These are phyloP conservation scores for Alnus rubra DNA, from an alignment of 306 rosid genomes.

Conservation along the genomic window DNA sequence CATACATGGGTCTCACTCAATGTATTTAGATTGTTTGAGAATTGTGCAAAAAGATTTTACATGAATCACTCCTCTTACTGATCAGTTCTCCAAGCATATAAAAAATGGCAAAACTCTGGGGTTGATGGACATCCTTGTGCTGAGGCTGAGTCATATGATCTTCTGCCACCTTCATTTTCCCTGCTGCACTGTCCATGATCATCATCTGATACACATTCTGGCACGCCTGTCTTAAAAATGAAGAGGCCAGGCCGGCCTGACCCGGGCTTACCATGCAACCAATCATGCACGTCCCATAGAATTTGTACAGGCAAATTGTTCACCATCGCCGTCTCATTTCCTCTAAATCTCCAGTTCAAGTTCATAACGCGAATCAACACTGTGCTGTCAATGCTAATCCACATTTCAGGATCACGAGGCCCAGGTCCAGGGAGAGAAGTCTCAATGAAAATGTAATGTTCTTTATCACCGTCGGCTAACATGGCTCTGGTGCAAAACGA, in stretches of 20 bases:
- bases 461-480: slow-evolving; percentile 48
- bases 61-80: too few species aligned
- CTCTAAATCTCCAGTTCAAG: slow-evolving; percentile 76
- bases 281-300: slow-evolving; percentile 77
- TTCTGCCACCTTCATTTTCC: not conserved
- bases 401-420: slow-evolving; percentile 73
- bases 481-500: slow-evolving; percentile 52
- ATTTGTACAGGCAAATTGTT: slow-evolving; percentile 52
- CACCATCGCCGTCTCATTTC: slow-evolving; percentile 57
- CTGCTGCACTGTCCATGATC: slow-evolving; percentile 20
- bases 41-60: too few species aligned
- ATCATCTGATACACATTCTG: slow-evolving; percentile 8
- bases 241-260: slow-evolving; percentile 52
- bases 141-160: not conserved
- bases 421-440: slow-evolving; percentile 53
- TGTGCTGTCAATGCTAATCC: slow-evolving; percentile 59
- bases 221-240: slow-evolving; percentile 50
- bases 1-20: too few species aligned
- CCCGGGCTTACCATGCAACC: slow-evolving; percentile 50
- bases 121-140: slow-evolving; percentile 24
- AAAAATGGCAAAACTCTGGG: slow-evolving; percentile 43
- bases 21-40: too few species aligned
- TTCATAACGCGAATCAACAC: slow-evolving; percentile 54
- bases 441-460: slow-evolving; percentile 59
- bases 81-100: slow-evolving; percentile 61